Percentiles rank a stretch among this genome's conserved stretches.
These are phyloP conservation scores for Salix arbutifolia DNA, from an alignment of 345 rosid genomes.

Conservation along the genomic window DNA sequence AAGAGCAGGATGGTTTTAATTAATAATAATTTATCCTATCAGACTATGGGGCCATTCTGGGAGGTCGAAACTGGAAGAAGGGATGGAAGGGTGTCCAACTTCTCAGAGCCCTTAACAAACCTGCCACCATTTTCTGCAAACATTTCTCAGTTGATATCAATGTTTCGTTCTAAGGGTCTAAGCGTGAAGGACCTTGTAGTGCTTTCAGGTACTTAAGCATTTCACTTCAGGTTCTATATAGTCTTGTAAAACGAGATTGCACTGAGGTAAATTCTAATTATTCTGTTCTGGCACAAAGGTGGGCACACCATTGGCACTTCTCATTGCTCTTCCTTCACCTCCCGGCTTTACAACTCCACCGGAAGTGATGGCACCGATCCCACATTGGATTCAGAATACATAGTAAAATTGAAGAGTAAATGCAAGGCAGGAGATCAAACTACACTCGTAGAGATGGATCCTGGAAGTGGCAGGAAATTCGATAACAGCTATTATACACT, in stretches of 20 bases:
- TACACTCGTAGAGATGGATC: conserved; percentile 65
- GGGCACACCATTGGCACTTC: conserved; percentile 66
- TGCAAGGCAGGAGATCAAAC: conserved; percentile 46
- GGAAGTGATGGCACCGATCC: conserved; percentile 58
- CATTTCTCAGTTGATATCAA: conserved; percentile 29
- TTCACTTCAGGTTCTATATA: neutral
- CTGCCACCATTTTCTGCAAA: conserved; percentile 37
- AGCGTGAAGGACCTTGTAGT: conserved; percentile 51
- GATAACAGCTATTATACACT: conserved; percentile 44
- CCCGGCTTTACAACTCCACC: conserved; percentile 64
- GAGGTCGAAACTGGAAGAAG: conserved; percentile 64
- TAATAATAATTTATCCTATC: neutral
- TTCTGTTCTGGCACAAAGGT: conserved; percentile 24
- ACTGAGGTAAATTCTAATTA: neutral
- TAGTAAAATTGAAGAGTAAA: conserved; percentile 25
- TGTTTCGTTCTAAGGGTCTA: conserved; percentile 39
- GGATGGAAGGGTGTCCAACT: conserved; percentile 52
- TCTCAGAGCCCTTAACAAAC: conserved; percentile 20
- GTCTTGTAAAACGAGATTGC: neutral
- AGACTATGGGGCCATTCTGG: conserved; percentile 43
- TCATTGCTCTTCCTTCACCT: conserved; percentile 47
- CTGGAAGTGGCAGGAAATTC: conserved; percentile 58
- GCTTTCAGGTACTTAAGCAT: conserved; percentile 39
- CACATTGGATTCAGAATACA: conserved; percentile 37
- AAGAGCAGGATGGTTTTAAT: neutral